These are phyloP conservation scores for Colletotrichum eremochloae DNA, from an alignment of 2,329 filamentous ascomycete genomes.

Conservation along the genomic window DNA sequence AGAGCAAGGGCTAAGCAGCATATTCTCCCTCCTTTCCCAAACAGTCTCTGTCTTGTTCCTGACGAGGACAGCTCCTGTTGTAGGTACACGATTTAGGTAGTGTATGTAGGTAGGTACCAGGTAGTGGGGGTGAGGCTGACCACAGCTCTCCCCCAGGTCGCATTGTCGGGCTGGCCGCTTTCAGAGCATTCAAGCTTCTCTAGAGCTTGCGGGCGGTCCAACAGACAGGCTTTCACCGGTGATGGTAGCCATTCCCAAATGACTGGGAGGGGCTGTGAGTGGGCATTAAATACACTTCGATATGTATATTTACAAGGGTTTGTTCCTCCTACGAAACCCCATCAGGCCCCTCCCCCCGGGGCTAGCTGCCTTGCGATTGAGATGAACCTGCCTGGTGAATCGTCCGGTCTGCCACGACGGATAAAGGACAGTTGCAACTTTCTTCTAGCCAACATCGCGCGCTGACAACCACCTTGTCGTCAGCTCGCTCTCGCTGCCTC, in stretches of 20 bases:
- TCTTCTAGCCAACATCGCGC: constrained; percentile 35
- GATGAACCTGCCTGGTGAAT: neutral
- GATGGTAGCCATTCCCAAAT: neutral
- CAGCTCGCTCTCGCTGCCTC: constrained; percentile 6
- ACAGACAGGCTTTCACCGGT: neutral
- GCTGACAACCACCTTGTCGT: constrained; percentile 8
- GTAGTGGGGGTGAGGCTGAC: neutral
- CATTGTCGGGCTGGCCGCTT: neutral
- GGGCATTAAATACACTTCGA: neutral
- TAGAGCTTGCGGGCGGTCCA: neutral
- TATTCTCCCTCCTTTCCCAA: neutral
- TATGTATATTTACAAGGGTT: neutral
- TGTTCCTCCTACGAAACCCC: neutral
- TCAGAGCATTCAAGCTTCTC: neutral
- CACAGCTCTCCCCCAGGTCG: neutral
- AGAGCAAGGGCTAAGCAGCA: constrained; percentile 12
- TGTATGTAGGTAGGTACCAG: neutral
- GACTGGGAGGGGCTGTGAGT: neutral
- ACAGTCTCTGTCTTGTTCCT: neutral
- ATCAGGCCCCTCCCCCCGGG: neutral
- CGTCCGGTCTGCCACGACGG: constrained; percentile 24
- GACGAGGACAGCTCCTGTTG: neutral
- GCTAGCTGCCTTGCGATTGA: neutral
- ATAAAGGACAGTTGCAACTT: constrained; percentile 13
- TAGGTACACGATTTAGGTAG: neutral